Evolutionary conservation across 1,284 basidiomycete species (phyloP), one percentile per base, ranked within the genome.

Genomic region (Pyrrhoderma noxium): DNA sequence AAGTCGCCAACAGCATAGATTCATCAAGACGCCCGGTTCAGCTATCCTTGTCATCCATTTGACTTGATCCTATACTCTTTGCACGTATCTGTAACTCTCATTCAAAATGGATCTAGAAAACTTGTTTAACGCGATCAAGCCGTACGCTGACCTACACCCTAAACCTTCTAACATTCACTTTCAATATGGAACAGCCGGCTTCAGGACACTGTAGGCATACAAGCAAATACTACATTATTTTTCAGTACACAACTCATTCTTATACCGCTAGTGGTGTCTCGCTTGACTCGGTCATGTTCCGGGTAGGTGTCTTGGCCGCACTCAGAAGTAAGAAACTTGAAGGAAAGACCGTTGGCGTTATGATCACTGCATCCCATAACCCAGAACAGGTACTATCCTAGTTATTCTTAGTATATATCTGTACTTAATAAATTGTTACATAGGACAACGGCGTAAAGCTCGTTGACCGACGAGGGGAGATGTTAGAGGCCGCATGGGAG

Each of bases 341-440:
- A 64, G 94, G 96, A 44, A 89, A 87, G 65, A 87, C 85, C 34
- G 89, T 99, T 61, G 96, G 96, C 27, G 88, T 99, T 19, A 99
- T 99, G 96, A 87, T 99, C 62, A 99, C 96, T 36, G 96, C 96
- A 3, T 96, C 93, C 21, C 96, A 99, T 70, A 99, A 99, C 67
- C 95, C 95, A 16, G 95, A 95, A 66, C 77, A 83, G 62, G 93
- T 94, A 61, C 59, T 77, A 66, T 9, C 45, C 14, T 47, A 43
- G 5, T 5, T 31, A 31, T 31, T 11, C 11, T 31, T 31, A 40
- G 5, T 8, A 40, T 40, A 7, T 40, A 14, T 22, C n/a, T 35
- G 25, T 25, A 37, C 45, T 47, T 49, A 38, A 45, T 47, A 22
- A 34, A 50, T 41, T 18, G 45, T 48, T 31, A 52, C 37, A 27